These are phyloP conservation scores for Babesia divergens DNA, from an alignment of 169 alveolate genomes.

Conservation along the genomic window DNA sequence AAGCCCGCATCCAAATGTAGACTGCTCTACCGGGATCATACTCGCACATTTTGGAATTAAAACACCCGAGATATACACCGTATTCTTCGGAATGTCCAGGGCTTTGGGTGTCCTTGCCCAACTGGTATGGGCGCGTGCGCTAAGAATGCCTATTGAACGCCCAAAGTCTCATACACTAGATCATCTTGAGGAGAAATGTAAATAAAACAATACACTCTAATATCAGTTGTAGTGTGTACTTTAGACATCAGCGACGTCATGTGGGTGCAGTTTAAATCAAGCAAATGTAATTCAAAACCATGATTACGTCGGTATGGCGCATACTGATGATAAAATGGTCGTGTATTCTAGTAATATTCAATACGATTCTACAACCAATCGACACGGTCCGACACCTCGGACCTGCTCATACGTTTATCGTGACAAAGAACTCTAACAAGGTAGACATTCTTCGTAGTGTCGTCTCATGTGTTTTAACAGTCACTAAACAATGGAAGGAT, in stretches of 20 bases:
- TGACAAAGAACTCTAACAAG: neutral
- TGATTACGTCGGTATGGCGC: neutral
- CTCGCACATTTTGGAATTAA: conserved; percentile 86
- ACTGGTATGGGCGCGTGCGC: conserved; percentile 64
- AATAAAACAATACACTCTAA: neutral
- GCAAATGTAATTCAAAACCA: neutral
- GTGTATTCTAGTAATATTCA: neutral
- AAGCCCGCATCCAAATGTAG: conserved; percentile 97
- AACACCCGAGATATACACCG: conserved; percentile 90
- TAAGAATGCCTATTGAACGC: conserved; percentile 62
- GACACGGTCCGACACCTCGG: neutral
- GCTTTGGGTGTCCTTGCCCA: conserved; percentile 91
- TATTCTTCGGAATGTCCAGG: conserved; percentile 91
- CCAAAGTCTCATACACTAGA: conserved; percentile 64
- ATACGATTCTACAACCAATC: neutral
- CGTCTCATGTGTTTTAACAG: neutral
- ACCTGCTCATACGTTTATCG: neutral
- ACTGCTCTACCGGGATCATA: conserved; percentile 92
- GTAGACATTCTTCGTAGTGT: neutral
- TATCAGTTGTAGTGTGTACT: conserved; percentile 1
- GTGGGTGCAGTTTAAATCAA: neutral
- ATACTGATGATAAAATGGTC: conserved; percentile 4
- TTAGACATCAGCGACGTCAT: neutral
- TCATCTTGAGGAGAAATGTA: conserved; percentile 21
- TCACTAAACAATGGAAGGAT: neutral